phyloP scores from a whole-genome alignment of 768 basidiomycete species.

The Hygrophorus russula region DNA sequence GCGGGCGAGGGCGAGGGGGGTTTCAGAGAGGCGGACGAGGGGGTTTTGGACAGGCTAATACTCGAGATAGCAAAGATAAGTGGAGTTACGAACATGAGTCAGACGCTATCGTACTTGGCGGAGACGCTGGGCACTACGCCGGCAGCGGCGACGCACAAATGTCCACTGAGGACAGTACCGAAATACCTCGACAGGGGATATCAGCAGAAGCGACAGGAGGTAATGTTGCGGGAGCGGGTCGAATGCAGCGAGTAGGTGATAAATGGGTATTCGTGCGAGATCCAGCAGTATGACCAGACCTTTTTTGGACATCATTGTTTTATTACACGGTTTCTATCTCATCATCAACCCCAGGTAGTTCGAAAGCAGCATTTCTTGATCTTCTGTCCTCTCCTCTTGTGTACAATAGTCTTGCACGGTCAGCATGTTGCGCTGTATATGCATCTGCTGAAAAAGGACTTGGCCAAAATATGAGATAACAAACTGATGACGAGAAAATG shows the following conservation, averaged over 20 bases:
- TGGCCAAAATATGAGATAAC: conserved; percentile 57
- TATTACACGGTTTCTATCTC: conserved; percentile 27
- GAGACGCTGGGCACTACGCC: conserved; percentile 18
- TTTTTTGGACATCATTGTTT: conserved; percentile 14
- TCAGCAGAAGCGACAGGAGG: conserved; percentile 5
- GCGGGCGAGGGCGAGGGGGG: conserved; percentile 24
- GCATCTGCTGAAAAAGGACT: conserved; percentile 38
- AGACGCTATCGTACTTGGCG: conserved; percentile 52
- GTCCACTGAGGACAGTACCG: conserved; percentile 2
- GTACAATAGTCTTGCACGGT: conserved; percentile 35
- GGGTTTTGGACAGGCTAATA: conserved; percentile 34
- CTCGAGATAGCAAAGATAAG: conserved; percentile 29
- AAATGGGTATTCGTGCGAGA: conserved; percentile 61
- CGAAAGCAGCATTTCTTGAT: conserved; percentile 27
- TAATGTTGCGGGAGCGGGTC: conserved; percentile 25
- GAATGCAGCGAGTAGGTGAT: conserved; percentile 63
- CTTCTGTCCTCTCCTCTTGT: conserved; percentile 13
- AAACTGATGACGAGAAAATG: conserved; percentile 31
- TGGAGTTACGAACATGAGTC: conserved; percentile 29
- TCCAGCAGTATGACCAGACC: conserved; percentile 13
- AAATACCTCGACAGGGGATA: not conserved
- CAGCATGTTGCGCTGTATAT: conserved; percentile 19
- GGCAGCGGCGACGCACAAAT: conserved; percentile 7
- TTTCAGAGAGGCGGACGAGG: conserved; percentile 26
- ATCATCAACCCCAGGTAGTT: conserved; percentile 33